Base-by-base conservation (phyloP, 805 yeast genomes). In the Starmera quercuum region DNA sequence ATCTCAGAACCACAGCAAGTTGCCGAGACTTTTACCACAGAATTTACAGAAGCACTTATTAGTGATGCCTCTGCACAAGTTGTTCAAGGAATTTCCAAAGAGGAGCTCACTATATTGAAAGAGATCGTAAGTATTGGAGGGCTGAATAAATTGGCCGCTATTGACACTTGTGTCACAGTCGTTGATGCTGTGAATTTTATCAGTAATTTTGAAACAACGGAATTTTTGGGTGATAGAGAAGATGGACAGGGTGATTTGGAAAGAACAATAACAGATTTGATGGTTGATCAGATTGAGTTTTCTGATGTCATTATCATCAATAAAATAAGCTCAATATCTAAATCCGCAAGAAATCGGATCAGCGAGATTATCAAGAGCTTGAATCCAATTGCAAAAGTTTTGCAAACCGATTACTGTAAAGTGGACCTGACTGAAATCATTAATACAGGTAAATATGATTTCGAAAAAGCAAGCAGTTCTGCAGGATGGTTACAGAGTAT, bases 1-100 rank as follows among this genome's bases (percentile, higher is more conserved):
- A 63, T 67, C 18, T 59, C 67, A 15, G 73, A 67, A 42, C 72
- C 73, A 20, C 64, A 65, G 70, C 71, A 66, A 41, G 70, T 67
- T 13, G 73, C 73, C 0, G 71, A 67, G 41, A 68, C 72, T 4
- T 67, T 67, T 39, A 59, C 69, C 5, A 49, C 53, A 10, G 70
- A 67, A 37, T 67, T 66, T 39, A 50, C 67, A 6, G 52, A 58
- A 13, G 44, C 57, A 26, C 41, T 64, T 34, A 40, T 63, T 5
- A 11, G 27, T 11, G 27, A 25, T 14, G 17, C 27, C 8, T 15
- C 27, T 25, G 27, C 27, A 11, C 54, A 56, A 16, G 47, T 45
- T 7, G 49, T 45, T 15, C 44, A 37, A 10, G 40, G 36, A 6
- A 38, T 49, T 21, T 32, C 48, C n/a, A 46, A 48, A 26, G 40